Evolutionary conservation across 1,284 basidiomycete species (phyloP).

Genomic region (Schizophyllum amplum): DNA sequence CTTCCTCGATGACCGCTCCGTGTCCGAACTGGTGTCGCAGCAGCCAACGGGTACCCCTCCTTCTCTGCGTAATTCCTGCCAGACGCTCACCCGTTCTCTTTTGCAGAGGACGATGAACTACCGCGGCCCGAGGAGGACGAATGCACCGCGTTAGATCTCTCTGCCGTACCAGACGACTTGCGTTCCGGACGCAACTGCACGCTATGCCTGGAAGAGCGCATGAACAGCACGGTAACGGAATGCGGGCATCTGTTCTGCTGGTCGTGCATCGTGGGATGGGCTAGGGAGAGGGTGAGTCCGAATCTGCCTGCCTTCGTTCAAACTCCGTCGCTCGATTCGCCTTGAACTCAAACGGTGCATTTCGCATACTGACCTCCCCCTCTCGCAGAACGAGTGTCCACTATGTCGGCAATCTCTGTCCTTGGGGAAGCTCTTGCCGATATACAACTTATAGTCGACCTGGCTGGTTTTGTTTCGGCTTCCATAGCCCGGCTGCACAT

Average conservation of each 20-base stretch:
- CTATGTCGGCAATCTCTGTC: conserved; percentile 79
- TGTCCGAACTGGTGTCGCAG: conserved; percentile 48
- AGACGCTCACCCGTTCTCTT: conserved; percentile 6
- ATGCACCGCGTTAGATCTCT: conserved; percentile 54
- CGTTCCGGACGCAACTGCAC: conserved; percentile 73
- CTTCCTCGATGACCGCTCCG: conserved; percentile 57
- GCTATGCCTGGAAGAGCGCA: conserved; percentile 78
- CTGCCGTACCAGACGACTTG: conserved; percentile 38
- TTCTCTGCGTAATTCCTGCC: background rate
- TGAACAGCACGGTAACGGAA: conserved; percentile 79
- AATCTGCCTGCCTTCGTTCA: too few relatives aligned
- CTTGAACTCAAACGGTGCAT: too few relatives aligned
- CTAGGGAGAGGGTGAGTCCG: conserved; percentile 74
- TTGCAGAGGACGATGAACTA: conserved; percentile 40
- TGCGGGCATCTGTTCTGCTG: conserved; percentile 95
- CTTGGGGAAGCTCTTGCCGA: conserved; percentile 67
- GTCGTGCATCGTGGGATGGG: conserved; percentile 87
- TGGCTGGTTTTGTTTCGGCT: too few relatives aligned
- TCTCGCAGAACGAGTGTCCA: conserved; percentile 67
- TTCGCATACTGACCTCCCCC: conserved; percentile 10
- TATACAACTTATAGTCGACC: conserved; percentile 67
- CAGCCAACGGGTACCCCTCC: background rate
- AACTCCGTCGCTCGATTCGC: too few relatives aligned
- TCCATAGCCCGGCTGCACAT: background rate
- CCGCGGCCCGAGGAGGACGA: conserved; percentile 57